Evolutionary conservation across 1,284 basidiomycete species (phyloP).

Genomic region (Marasmius oreades): DNA sequence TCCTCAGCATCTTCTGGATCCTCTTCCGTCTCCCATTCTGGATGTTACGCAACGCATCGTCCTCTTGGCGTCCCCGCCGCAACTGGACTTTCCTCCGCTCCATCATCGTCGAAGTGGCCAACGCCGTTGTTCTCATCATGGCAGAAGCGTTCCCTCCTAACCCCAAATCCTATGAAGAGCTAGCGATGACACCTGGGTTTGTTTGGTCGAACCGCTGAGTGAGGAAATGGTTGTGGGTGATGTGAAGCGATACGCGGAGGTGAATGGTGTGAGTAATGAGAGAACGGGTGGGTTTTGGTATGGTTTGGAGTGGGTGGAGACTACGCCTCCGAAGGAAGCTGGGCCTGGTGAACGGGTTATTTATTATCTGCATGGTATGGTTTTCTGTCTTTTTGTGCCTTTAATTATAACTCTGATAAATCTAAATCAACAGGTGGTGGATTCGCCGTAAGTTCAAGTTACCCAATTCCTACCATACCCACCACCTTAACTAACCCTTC

Average conservation of each 20-base stretch:
- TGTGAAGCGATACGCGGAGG: slow-evolving; percentile 20
- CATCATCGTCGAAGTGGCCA: not conserved
- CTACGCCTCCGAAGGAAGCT: slow-evolving; percentile 18
- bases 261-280: slow-evolving; percentile 24
- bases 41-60: not conserved
- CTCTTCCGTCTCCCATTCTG: slow-evolving; percentile 7
- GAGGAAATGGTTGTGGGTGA: slow-evolving; percentile 20
- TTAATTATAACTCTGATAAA: not conserved
- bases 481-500: not conserved
- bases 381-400: not conserved
- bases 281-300: slow-evolving; percentile 38
- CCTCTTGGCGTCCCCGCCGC: slow-evolving; percentile 3
- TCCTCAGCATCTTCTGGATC: slow-evolving; percentile 17
- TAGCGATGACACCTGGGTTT: not conserved
- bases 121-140: not conserved
- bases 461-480: not conserved
- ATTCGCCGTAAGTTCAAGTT: slow-evolving; percentile 18
- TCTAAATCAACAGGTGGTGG: slow-evolving; percentile 16
- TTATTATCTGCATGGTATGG: slow-evolving; percentile 28
- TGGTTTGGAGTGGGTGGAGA: slow-evolving; percentile 18
- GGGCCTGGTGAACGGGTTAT: slow-evolving; percentile 31
- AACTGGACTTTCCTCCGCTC: slow-evolving; percentile 5
- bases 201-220: slow-evolving; percentile 17
- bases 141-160: not conserved
- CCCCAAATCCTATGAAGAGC: not conserved